Conservation (phyloP, 257 asterid genomes). For the Apocynum venetum region DNA sequence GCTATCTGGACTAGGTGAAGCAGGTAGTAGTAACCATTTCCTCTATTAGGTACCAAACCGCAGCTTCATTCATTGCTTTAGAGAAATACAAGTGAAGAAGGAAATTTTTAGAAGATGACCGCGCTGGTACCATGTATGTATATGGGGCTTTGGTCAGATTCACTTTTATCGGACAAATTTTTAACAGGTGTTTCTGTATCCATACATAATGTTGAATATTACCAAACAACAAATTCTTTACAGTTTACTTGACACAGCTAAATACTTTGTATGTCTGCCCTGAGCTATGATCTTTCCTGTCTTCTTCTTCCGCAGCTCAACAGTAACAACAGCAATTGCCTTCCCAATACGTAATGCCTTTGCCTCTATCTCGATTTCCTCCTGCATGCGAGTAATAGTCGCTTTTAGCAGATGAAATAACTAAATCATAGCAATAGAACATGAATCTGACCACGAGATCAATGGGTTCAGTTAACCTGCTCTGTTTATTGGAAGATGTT, state of each 20-base stretch:
- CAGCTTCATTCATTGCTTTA: no score
- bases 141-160: no score
- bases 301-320: constrained; percentile 62
- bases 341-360: constrained; percentile 70
- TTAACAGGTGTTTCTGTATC: no score
- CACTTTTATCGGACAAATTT: no score
- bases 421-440: not conserved
- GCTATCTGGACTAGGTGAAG: no score
- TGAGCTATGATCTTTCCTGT: constrained; percentile 70
- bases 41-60: no score
- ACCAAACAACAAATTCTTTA: constrained; percentile 22
- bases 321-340: constrained; percentile 66
- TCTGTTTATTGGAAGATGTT: not conserved
- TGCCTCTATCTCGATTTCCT: constrained; percentile 75
- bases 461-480: not conserved
- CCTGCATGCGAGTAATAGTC: constrained; percentile 27
- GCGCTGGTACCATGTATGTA: no score
- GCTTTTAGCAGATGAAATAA: not conserved
- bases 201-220: no score
- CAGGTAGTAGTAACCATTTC: no score
- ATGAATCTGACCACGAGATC: not conserved
- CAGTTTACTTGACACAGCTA: constrained; percentile 53
- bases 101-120: no score
- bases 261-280: constrained; percentile 81
- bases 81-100: no score